phyloP scores from a whole-genome alignment of 768 basidiomycete species.

The Tephrocybe sp. region DNA sequence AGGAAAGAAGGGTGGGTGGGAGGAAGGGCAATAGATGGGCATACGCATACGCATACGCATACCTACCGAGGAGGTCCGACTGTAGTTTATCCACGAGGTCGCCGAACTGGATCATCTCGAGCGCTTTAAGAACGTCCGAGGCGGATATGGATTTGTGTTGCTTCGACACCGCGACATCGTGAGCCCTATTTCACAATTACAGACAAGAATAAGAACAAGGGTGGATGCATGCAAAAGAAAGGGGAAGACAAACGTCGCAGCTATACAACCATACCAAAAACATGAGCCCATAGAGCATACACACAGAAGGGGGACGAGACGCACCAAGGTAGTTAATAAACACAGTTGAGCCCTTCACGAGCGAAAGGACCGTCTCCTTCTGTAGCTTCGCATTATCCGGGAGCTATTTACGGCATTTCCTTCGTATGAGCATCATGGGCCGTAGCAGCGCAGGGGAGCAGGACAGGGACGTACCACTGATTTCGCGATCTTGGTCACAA shows the following conservation, averaged over 20 bases:
- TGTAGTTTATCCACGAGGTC: conserved; percentile 66
- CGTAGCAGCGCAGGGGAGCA: background rate
- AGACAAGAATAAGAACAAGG: conserved; percentile 7
- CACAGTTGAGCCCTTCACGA: conserved; percentile 87
- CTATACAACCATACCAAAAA: conserved; percentile 22
- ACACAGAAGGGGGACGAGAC: conserved; percentile 20
- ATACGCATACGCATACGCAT: background rate
- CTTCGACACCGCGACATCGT: conserved; percentile 85
- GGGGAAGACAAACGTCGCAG: conserved; percentile 41
- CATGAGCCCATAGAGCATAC: background rate
- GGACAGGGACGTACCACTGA: conserved; percentile 49
- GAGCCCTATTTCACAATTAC: conserved; percentile 52
- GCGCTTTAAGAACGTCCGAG: conserved; percentile 84
- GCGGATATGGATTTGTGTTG: conserved; percentile 84
- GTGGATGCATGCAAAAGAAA: background rate
- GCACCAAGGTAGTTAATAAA: conserved; percentile 93
- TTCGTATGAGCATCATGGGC: background rate
- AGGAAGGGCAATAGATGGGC: background rate
- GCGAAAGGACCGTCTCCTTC: conserved; percentile 83
- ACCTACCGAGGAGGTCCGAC: conserved; percentile 60
- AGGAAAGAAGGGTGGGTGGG: conserved; percentile 43
- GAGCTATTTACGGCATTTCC: conserved; percentile 42
- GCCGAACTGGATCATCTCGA: conserved; percentile 75
- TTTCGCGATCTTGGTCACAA: conserved; percentile 84
- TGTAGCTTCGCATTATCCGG: conserved; percentile 85